These are phyloP conservation scores for Teunomyces atbi DNA, from an alignment of 805 yeast species.

Conservation along the genomic window DNA sequence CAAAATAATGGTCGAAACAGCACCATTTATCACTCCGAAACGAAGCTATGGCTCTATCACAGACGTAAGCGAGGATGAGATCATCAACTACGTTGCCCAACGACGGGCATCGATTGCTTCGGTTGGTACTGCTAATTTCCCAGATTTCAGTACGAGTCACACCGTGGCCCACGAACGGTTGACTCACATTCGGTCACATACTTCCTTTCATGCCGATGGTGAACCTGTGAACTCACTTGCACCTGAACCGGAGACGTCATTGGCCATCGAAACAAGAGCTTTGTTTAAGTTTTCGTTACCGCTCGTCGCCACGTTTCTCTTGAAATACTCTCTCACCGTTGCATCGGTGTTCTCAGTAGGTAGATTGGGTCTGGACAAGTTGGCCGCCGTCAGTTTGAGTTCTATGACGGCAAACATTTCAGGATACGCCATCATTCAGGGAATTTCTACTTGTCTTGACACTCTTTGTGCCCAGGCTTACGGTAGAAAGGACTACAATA, in stretches of 20 bases:
- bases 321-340: conserved; percentile 71
- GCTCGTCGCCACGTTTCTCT: conserved; percentile 60
- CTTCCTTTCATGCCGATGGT: conserved; percentile 15
- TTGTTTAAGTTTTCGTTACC: conserved; percentile 51
- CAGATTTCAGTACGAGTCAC: conserved; percentile 2
- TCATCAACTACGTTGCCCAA: conserved; percentile 38
- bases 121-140: conserved; percentile 8
- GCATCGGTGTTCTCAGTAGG: conserved; percentile 80
- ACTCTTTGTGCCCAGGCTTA: conserved; percentile 77
- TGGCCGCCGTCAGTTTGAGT: conserved; percentile 74
- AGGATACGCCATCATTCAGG: conserved; percentile 73
- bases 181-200: conserved; percentile 15
- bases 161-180: conserved; percentile 13
- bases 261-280: conserved; percentile 37
- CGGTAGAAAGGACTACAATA: conserved; percentile 61
- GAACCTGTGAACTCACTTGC: conserved; percentile 25
- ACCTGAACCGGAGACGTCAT: conserved; percentile 45
- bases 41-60: conserved; percentile 5
- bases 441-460: conserved; percentile 75
- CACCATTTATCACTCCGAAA: conserved; percentile 9
- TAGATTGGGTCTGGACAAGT: conserved; percentile 63
- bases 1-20: conserved; percentile 4
- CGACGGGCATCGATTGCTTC: conserved; percentile 39
- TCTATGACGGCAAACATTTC: conserved; percentile 78
- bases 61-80: conserved; percentile 32